These are phyloP conservation scores for Ascobolus immersus DNA, from an alignment of 495 filamentous ascomycete species.

Conservation along the genomic window DNA sequence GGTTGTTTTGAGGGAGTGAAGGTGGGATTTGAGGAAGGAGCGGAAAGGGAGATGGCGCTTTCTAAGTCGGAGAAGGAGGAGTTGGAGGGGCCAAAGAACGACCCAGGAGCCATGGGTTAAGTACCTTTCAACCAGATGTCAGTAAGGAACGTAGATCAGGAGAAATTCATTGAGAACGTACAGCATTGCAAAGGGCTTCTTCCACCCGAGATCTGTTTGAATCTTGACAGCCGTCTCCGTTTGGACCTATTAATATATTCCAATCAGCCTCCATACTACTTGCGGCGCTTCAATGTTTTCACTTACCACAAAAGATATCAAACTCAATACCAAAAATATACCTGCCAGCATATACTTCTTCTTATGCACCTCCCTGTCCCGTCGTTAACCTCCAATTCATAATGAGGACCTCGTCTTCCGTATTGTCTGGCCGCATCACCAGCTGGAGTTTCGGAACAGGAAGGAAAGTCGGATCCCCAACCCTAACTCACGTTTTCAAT, in stretches of 20 bases:
- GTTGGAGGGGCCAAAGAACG: constrained; percentile 62
- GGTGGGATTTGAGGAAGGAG: constrained; percentile 68
- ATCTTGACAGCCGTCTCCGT: constrained; percentile 89
- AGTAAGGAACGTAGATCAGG: background rate
- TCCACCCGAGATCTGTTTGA: constrained; percentile 65
- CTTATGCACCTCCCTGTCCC: constrained; percentile 28
- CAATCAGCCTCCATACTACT: constrained; percentile 1
- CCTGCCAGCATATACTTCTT: constrained; percentile 68
- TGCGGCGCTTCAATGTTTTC: background rate
- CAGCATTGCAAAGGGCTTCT: constrained; percentile 96
- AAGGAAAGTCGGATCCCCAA: too few species aligned
- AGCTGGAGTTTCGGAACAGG: too few species aligned
- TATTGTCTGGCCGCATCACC: too few species aligned
- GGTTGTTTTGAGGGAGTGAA: constrained; percentile 45
- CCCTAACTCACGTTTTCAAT: too few species aligned
- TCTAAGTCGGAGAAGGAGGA: constrained; percentile 47
- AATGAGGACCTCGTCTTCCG: too few species aligned
- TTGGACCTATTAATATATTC: constrained; percentile 28
- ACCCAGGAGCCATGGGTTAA: constrained; percentile 85
- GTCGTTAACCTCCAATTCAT: constrained; percentile 2
- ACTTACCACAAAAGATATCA: constrained; percentile 41
- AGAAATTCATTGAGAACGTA: constrained; percentile 18
- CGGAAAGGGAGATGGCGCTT: constrained; percentile 43
- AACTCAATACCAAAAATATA: constrained; percentile 51
- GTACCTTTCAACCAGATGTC: constrained; percentile 28